These are phyloP conservation scores for Cicer bijugum DNA, from an alignment of 306 rosid species.

Conservation along the genomic window DNA sequence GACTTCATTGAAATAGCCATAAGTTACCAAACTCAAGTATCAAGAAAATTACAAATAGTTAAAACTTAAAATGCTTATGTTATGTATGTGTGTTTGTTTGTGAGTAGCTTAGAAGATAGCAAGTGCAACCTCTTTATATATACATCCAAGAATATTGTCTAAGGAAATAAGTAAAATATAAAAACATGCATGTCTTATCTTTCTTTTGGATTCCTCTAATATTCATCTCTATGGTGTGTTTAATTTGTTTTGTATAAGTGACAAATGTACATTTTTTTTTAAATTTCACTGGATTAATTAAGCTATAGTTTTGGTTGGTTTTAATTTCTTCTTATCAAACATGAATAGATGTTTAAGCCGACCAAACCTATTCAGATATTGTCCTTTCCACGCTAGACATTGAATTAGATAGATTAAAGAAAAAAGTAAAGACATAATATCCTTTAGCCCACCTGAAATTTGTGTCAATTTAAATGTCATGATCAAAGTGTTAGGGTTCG, in stretches of 20 bases:
- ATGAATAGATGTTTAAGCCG: conserved; percentile 36
- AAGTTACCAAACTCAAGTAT: conserved; percentile 19
- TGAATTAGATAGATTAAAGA: conserved; percentile 28
- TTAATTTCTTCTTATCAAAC: background rate
- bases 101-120: conserved; percentile 24
- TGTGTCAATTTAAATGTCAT: conserved; percentile 31
- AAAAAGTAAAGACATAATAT: background rate
- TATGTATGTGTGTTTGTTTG: background rate
- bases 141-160: background rate
- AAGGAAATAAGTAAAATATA: background rate
- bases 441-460: conserved; percentile 22
- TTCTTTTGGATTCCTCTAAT: conserved; percentile 1
- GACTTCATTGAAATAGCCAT: conserved; percentile 47
- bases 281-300: background rate
- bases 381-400: conserved; percentile 29
- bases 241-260: conserved; percentile 28
- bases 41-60: conserved; percentile 10
- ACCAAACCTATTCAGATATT: conserved; percentile 46
- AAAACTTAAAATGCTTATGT: background rate
- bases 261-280: conserved; percentile 17
- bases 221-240: background rate
- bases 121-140: conserved; percentile 45
- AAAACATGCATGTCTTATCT: conserved; percentile 28
- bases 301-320: conserved; percentile 19
- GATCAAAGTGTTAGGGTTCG: conserved; percentile 37